Base-by-base conservation (phyloP, 768 basidiomycete genomes). In the Amanita inopinata region DNA sequence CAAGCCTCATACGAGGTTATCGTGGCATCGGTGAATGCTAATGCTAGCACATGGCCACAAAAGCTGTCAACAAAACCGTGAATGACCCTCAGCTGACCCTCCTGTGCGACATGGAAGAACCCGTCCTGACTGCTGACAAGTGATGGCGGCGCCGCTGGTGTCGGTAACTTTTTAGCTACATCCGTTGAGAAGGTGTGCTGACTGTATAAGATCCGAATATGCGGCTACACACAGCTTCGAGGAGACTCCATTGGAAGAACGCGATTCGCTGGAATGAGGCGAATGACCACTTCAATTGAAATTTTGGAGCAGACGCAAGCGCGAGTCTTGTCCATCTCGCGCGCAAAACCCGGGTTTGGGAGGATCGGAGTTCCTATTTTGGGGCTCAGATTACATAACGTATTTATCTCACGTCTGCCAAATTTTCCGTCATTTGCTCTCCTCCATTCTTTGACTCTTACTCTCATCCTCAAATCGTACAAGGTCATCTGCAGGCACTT, bases 331-430 rank as follows among this genome's bases (percentile, higher is more conserved):
- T n/a, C n/a, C n/a, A n/a, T n/a, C n/a, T n/a, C n/a, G n/a, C n/a
- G n/a, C n/a, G n/a, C n/a, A n/a, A n/a, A n/a, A n/a, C n/a, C n/a
- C n/a, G n/a, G n/a, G n/a, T n/a, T n/a, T n/a, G n/a, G 19, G 19
- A 19, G 14, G 15, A 34, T 33, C 41, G 41, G 41, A 43, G 41
- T 43, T 43, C 22, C 33, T 23, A 33, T 27, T 43, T 43, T 43
- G 33, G 41, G 24, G 35, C 41, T 43, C 41, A 43, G 41, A 20
- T 34, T 43, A 43, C 41, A 34, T 43, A 35, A 43, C 28, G 7
- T 41, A 32, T 41, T 31, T 32, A 41, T 41, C 30, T 6, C 40
- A 40, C 17, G 19, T 18, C 20, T 25, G 11, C 40, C 28, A 32
- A 41, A 32, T 33, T 41, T 39, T 30, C n/a, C n/a, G 17, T 30